A percentile compares a stretch with the other conserved stretches of the same genome.
These are phyloP conservation scores for Saccharomyces pastorianus DNA, from an alignment of 1,139 yeast genomes.

Conservation along the genomic window DNA sequence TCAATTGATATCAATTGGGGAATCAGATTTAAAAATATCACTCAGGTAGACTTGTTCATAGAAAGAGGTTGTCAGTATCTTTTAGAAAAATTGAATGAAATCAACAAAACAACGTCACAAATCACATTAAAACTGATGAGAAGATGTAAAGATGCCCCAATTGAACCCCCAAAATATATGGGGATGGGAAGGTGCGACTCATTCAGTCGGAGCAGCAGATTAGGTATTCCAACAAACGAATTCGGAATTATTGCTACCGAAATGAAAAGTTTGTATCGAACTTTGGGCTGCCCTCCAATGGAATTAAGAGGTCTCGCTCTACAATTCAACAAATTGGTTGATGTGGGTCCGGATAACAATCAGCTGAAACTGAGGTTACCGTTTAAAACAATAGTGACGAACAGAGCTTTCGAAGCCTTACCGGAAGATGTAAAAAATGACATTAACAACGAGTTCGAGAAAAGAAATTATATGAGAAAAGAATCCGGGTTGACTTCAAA, in stretches of 20 bases:
- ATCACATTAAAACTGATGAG: constrained; percentile 59
- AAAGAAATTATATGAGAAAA: constrained; percentile 8
- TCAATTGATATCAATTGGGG: constrained; percentile 93
- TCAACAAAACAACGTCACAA: constrained; percentile 47
- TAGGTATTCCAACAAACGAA: constrained; percentile 63
- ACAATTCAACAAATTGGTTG: constrained; percentile 47
- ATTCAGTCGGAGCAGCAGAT: constrained; percentile 46
- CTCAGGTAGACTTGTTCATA: constrained; percentile 59
- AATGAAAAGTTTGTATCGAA: constrained; percentile 48
- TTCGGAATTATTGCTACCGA: constrained; percentile 55
- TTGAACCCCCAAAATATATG: constrained; percentile 65
- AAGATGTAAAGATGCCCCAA: constrained; percentile 58
- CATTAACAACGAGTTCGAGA: constrained; percentile 9
- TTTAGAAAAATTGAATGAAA: constrained; percentile 41
- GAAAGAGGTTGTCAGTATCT: constrained; percentile 54
- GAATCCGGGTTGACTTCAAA: neutral
- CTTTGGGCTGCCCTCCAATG: constrained; percentile 49
- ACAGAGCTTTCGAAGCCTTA: constrained; percentile 6
- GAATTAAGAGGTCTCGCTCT: constrained; percentile 78
- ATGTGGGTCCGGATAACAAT: constrained; percentile 9
- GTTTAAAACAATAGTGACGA: constrained; percentile 7
- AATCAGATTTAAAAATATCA: constrained; percentile 54
- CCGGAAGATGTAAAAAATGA: constrained; percentile 13
- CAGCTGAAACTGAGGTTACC: constrained; percentile 12
- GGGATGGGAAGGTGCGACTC: constrained; percentile 81